Conservation (phyloP, 2,329 filamentous ascomycete species). For the Whalleya microplaca region DNA sequence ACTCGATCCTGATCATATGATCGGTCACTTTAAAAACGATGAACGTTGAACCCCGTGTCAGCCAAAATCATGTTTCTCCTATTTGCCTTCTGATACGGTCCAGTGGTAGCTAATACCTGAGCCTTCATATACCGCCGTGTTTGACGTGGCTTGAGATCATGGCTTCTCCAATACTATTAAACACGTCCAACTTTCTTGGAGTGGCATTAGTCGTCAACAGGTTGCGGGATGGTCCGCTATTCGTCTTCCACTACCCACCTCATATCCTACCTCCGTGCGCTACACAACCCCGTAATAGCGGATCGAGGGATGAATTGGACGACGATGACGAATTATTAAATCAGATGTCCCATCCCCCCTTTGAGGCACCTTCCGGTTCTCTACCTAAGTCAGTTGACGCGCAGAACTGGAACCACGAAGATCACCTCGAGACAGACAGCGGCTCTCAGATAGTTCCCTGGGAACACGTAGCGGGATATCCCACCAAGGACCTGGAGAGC, state of each 20-base stretch:
- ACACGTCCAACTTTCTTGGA: constrained; percentile 63
- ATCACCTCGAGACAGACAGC: constrained; percentile 58
- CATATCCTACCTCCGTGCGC: constrained; percentile 47
- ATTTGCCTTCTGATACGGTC: background rate
- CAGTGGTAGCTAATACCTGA: background rate
- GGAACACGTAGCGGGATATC: constrained; percentile 75
- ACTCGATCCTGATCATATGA: background rate
- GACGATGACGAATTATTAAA: constrained; percentile 58
- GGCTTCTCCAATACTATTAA: constrained; percentile 54
- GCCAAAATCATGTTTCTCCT: background rate
- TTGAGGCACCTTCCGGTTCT: constrained; percentile 33
- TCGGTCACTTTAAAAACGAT: background rate
- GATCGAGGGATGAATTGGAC: constrained; percentile 38
- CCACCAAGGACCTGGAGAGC: constrained; percentile 77
- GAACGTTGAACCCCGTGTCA: background rate
- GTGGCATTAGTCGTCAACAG: constrained; percentile 75
- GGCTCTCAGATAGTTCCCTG: constrained; percentile 65
- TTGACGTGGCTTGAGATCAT: constrained; percentile 36
- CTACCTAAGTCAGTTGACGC: constrained; percentile 44
- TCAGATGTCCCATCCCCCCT: constrained; percentile 46
- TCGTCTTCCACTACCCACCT: constrained; percentile 90
- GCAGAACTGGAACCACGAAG: constrained; percentile 54
- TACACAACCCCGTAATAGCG: constrained; percentile 32
- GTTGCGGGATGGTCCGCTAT: constrained; percentile 76
- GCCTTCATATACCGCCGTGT: background rate